Evolutionary conservation across 2,329 filamentous ascomycete species (phyloP), one percentile per base, ranked within the genome.

Genomic region (Xylariaceae sp.): DNA sequence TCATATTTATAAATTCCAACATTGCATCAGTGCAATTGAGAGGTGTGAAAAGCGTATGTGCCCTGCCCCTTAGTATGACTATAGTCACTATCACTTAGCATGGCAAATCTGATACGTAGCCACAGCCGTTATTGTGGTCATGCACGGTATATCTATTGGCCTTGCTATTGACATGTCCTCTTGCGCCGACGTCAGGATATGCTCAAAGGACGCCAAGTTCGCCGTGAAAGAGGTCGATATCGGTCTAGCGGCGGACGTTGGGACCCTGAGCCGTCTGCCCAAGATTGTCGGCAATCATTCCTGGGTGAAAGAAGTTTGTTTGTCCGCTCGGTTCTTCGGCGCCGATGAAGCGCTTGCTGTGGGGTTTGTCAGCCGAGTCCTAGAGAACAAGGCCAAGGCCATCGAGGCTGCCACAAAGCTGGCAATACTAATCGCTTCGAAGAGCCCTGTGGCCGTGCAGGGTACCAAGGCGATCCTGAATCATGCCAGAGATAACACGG

Each of bases 171-270:
- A 95, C 67, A 78, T 90, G 53, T 76, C 81, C 29, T 81, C 80
- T 61, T 84, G 83, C 64, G 82, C 84, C 61, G 88, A 92, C 68
- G 80, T 92, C 52, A 81, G 88, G 46, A 73, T 92, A 60, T 82
- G 79, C 63, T 76, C 83, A 0, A 70, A 74, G 40, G 77, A 83
- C 62, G 77, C 83, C 1, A 78, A 78, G 56, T 80, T 92, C 64
- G 76, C 84, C 30, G 86, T 92, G 58, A 91, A 92, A 67, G 88
- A 92, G 71, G 87, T 92, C 47, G 88, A 92, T 66, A 89, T 92
- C 57, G 88, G 88, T 2, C 72, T 92, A 47, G 88, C 88, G 0
- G 88, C 88, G 21, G 88, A 92, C 65, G 85, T 92, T 45, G 88
- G 88, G 45, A 90, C 87, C 1, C 75, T 92, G 12, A 80, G 82